Conservation (phyloP, 495 filamentous ascomycete species). For the Clohesyomyces aquaticus region DNA sequence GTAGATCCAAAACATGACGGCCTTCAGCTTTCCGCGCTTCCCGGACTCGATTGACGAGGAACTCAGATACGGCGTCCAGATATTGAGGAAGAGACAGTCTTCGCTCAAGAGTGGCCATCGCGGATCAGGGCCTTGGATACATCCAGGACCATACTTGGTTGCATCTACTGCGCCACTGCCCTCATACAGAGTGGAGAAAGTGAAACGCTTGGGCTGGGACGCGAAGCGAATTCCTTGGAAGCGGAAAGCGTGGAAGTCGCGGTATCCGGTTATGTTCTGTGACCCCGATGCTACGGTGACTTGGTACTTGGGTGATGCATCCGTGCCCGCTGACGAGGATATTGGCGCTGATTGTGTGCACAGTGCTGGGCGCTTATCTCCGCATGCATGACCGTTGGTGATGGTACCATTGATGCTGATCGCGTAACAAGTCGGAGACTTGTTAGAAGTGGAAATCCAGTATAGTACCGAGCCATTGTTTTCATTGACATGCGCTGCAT, state of each 20-base stretch:
- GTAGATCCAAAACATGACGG: conserved; percentile 50
- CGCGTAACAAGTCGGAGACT: conserved; percentile 17
- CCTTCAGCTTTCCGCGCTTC: conserved; percentile 19
- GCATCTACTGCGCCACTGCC: conserved; percentile 40
- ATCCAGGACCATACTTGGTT: conserved; percentile 29
- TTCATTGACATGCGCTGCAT: not conserved
- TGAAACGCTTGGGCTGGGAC: conserved; percentile 46
- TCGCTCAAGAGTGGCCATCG: conserved; percentile 16
- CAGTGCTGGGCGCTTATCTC: conserved; percentile 20
- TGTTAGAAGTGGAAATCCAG: conserved; percentile 8
- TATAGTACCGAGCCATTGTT: conserved; percentile 8
- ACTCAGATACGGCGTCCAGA: conserved; percentile 49
- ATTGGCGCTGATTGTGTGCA: conserved; percentile 40
- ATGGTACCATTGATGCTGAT: conserved; percentile 25
- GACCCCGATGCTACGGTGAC: conserved; percentile 21
- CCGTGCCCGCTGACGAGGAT: conserved; percentile 22
- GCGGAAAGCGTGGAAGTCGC: conserved; percentile 49
- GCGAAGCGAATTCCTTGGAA: conserved; percentile 53
- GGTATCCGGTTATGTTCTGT: conserved; percentile 46
- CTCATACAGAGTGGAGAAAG: conserved; percentile 38
- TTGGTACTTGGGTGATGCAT: conserved; percentile 36
- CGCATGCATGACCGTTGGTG: conserved; percentile 11
- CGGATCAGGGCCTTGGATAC: not conserved
- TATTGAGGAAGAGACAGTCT: conserved; percentile 51
- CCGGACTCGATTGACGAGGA: conserved; percentile 33